Evolutionary conservation across 192 early-diverging fungal genomes (phyloP), one percentile per base, ranked within the genome.

Genomic region (Podila minutissima): DNA sequence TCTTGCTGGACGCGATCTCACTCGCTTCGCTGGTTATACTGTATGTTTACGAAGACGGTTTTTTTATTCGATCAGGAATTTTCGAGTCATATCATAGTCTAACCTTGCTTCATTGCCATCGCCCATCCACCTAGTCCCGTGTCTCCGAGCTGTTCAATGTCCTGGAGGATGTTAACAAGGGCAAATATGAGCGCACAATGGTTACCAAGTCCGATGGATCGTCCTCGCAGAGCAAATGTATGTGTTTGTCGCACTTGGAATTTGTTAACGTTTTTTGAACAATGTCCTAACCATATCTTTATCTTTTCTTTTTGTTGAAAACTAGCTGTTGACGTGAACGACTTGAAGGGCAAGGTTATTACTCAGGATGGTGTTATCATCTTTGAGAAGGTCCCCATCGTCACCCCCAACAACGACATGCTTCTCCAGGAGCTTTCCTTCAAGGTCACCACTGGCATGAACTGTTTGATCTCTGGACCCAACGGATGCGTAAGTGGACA

Each of bases 371-470:
- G 87, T 2, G 83, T 89, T 29, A 91, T 91, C 61, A 81, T 85
- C 64, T 96, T 96, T 85, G 84, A 89, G 26, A 85, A 91, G 64
- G 91, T 94, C 17, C 94, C 94, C 3, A 90, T 96, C 66, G 86
- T 94, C 31, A 92, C 93, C 8, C 94, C 94, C 29, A 92, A 92
- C 73, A 91, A 92, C 53, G 88, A 91, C 72, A 55, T 89, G 17
- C 66, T 91, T 78, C 75, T 95, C 29, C 91, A 90, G 60, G 88
- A 91, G 55, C 82, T 95, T 28, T 87, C 86, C 24, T 94, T 95
- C 87, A 87, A 88, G 61, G 87, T 94, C 37, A 79, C 85, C 2
- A 86, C 88, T 3, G 94, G 93, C 37, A 93, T 92, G 84, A 91
- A 95, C 78, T 87, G 92, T 53, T 73, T 95, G 32, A 92, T 95